A percentile compares a stretch with the other conserved stretches of the same genome.
Conservation (phyloP, 164 flowering plant species). For the Sextonia rubra region DNA sequence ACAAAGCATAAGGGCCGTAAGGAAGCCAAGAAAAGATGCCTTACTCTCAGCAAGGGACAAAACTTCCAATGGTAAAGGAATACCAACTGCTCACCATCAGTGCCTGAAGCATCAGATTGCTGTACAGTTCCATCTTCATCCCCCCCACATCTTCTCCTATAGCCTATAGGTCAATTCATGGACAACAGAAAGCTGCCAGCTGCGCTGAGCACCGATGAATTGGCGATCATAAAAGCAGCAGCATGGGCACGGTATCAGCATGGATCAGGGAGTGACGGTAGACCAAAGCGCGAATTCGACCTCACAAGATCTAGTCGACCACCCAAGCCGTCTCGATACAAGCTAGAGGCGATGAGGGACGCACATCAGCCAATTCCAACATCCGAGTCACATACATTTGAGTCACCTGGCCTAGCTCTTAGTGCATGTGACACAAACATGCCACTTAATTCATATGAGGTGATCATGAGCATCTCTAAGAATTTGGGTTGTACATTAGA, state of each 20-base stretch:
- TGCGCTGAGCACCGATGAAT: constrained; percentile 23
- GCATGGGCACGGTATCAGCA: constrained; percentile 79
- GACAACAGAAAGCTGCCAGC: constrained; percentile 12
- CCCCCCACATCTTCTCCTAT: not conserved
- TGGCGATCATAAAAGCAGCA: constrained; percentile 45
- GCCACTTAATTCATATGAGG: constrained; percentile 52
- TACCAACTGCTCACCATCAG: constrained; percentile 1
- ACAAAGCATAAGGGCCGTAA: not conserved
- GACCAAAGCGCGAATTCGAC: constrained; percentile 26
- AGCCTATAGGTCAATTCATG: constrained; percentile 11
- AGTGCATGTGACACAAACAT: constrained; percentile 13
- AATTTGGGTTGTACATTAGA: constrained; percentile 32
- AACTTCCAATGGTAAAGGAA: not conserved
- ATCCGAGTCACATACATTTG: not conserved
- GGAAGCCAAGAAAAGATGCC: not conserved
- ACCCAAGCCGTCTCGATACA: constrained; percentile 44
- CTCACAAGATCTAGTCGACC: constrained; percentile 12
- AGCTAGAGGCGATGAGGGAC: constrained; percentile 34
- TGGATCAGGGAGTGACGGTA: constrained; percentile 41
- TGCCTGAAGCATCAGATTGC: not conserved
- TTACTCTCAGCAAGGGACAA: not conserved
- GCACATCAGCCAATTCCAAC: not conserved
- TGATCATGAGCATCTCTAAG: constrained; percentile 38
- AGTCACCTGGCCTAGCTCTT: not conserved
- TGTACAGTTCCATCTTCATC: constrained; percentile 9